phyloP scores from a whole-genome alignment of 75 land plant genomes.

The Ceratopteris richardii region DNA sequence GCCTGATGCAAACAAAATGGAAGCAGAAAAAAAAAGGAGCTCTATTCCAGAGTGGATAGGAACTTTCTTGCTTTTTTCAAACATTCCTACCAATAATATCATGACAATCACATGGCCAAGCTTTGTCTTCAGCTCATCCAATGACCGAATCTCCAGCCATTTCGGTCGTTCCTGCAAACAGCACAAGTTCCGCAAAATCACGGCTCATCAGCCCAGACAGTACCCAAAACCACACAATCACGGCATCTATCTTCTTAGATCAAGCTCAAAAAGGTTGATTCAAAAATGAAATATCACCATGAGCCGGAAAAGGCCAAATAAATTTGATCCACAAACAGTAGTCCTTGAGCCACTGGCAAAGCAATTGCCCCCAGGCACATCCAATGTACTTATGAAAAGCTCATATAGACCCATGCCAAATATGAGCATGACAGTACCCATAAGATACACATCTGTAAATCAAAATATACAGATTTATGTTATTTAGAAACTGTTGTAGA shows the following conservation, averaged over 20 bases:
- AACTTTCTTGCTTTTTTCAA: conserved; percentile 88
- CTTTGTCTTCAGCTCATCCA: conserved; percentile 84
- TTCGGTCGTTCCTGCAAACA: conserved; percentile 61
- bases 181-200: neutral
- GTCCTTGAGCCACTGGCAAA: conserved; percentile 17
- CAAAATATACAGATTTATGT: too few species aligned
- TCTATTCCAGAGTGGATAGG: conserved; percentile 42
- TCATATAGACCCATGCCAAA: conserved; percentile 95
- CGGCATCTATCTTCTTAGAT: too few species aligned
- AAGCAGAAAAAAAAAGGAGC: conserved; percentile 64
- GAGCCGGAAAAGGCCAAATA: conserved; percentile 66
- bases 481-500: too few species aligned
- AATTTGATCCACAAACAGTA: conserved; percentile 36
- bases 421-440: conserved; percentile 94
- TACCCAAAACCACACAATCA: neutral
- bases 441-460: conserved; percentile 65
- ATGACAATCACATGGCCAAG: conserved; percentile 94
- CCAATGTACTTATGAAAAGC: conserved; percentile 71
- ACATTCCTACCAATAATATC: conserved; percentile 78
- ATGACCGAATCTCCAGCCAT: conserved; percentile 71
- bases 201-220: too few species aligned
- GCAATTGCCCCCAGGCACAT: conserved; percentile 10
- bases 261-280: too few species aligned
- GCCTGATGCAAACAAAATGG: conserved; percentile 59
- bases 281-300: conserved; percentile 29